A percentile compares a stretch with the other conserved stretches of the same genome.
phyloP scores from a whole-genome alignment of 2,329 filamentous ascomycete species.

The Xylariaceae sp. region DNA sequence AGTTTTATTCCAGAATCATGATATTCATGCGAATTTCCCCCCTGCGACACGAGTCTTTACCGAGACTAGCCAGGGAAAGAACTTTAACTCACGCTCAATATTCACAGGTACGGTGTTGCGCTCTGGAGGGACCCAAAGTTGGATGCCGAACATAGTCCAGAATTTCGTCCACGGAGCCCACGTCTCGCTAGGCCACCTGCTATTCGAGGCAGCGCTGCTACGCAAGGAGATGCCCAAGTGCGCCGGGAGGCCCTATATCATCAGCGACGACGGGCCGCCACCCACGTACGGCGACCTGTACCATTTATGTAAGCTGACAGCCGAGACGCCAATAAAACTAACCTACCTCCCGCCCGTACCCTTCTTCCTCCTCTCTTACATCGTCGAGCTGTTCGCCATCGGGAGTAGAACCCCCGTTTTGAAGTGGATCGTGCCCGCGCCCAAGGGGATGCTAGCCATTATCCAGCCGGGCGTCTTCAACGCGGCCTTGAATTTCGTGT shows the following conservation, averaged over 20 bases:
- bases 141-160: conserved; percentile 44
- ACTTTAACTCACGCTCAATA: conserved; percentile 1
- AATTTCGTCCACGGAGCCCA: conserved; percentile 50
- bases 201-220: conserved; percentile 49
- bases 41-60: neutral
- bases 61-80: neutral
- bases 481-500: conserved; percentile 36
- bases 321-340: conserved; percentile 33
- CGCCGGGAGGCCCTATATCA: conserved; percentile 45
- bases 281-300: conserved; percentile 41
- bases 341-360: conserved; percentile 34
- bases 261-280: conserved; percentile 49
- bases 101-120: conserved; percentile 30
- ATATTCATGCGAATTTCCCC: neutral
- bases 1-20: neutral
- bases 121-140: conserved; percentile 39
- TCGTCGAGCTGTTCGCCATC: conserved; percentile 37
- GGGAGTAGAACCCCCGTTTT: conserved; percentile 29
- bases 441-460: conserved; percentile 34
- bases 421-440: conserved; percentile 21
- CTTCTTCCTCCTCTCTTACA: conserved; percentile 38
- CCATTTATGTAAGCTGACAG: conserved; percentile 30
- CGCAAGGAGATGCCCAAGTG: conserved; percentile 34
- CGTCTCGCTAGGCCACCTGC: conserved; percentile 50
- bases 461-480: conserved; percentile 41